Base-by-base conservation (phyloP, 805 yeast species). In the Kluyveromyces lactis region DNA sequence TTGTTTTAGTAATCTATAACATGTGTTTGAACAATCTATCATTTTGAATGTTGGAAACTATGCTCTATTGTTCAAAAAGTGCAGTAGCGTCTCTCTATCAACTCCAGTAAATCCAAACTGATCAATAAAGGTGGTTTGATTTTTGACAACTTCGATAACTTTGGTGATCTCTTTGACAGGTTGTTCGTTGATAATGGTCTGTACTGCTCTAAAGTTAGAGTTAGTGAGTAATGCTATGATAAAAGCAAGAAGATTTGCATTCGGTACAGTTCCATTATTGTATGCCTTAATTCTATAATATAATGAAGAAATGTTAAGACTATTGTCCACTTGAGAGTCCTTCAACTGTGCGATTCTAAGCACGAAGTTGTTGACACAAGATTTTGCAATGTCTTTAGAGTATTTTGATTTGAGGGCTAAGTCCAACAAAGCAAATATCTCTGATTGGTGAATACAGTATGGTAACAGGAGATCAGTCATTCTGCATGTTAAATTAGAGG, bases 371-470 rank as follows among this genome's bases (percentile, higher is more conserved):
- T 42, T 38, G 8, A 48, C 33, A 15, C 31, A 39, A 2, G 37
- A 38, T 26, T 45, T 44, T 17, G 49, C 29, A 15, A 52, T 42
- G 9, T 43, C 45, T 26, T 37, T 44, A 13, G 32, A 32, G 19
- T 42, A 31, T 12, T 38, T 33, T 7, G 50, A 43, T 4, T 31
- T 40, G 8, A 36, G 24, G 3, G 51, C 35, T 10, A 50, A 43
- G 7, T 34, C 31, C 12, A 55, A 21, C 23, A 58, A 26, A 17
- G 43, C 35, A n/a, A 21, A 18, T 1, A 56, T 33, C 34, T 56
- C 60, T 16, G 45, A 42, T 27, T 38, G 42, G 36, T 52, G 53
- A n/a, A 48, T 30, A 46, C 58, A 54, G 31, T 47, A 41, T 6
- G 51, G 44, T 23, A 55, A 43, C 23, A 51, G 36, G 16, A 39